These are phyloP conservation scores for Furcasterigmium sp. DNA, from an alignment of 2,329 filamentous ascomycete genomes.

Conservation along the genomic window DNA sequence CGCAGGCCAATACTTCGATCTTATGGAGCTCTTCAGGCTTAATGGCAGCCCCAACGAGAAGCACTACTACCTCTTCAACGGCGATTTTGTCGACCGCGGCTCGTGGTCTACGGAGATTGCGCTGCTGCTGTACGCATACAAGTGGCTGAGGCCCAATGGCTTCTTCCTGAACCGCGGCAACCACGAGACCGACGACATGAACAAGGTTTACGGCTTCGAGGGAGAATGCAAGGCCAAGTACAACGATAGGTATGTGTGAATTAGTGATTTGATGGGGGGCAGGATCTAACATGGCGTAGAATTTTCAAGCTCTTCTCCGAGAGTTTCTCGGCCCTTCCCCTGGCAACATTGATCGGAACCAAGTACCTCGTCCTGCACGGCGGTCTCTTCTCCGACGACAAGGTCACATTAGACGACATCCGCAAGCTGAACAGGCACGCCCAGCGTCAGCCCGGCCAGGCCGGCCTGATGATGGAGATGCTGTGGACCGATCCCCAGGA, in stretches of 20 bases:
- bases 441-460: conserved; percentile 88
- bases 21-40: conserved; percentile 90
- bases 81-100: conserved; percentile 95
- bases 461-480: conserved; percentile 99
- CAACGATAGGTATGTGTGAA: conserved; percentile 59
- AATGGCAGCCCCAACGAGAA: conserved; percentile 81
- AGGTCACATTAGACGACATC: conserved; percentile 86
- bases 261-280: background rate
- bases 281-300: conserved; percentile 29
- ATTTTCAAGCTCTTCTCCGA: conserved; percentile 98
- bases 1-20: conserved; percentile 95
- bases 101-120: conserved; percentile 99
- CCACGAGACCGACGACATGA: conserved; percentile 99
- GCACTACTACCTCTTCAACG: conserved; percentile 96
- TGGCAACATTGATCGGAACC: conserved; percentile 85
- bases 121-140: conserved; percentile 89
- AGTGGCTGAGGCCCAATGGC: conserved; percentile 80
- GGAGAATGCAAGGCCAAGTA: conserved; percentile 98
- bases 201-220: conserved; percentile 96
- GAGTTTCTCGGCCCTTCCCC: conserved; percentile 87
- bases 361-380: conserved; percentile 93
- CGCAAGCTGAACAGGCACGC: conserved; percentile 85
- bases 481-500: conserved; percentile 96
- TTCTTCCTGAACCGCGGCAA: conserved; percentile 98
- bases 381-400: conserved; percentile 94